Conservation (phyloP, 208 protist genomes). For the Endotrypanum monterogeii region DNA sequence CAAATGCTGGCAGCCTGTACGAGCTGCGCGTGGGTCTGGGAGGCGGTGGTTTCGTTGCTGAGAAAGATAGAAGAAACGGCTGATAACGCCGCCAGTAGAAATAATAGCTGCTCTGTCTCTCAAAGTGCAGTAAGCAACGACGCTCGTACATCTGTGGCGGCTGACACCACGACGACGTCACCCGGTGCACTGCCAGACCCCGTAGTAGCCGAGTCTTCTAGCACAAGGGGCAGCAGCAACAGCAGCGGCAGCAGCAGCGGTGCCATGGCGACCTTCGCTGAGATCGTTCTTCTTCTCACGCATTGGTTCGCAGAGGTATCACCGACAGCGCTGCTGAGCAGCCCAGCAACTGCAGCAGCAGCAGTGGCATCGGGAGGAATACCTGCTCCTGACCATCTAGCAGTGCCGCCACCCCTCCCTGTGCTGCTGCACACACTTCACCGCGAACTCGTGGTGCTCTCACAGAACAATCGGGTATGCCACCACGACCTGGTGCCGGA, state of each 20-base stretch:
- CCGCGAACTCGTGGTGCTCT: constrained; percentile 9
- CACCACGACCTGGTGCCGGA: not conserved
- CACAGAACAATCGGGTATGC: constrained; percentile 3
- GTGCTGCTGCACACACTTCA: constrained; percentile 17
- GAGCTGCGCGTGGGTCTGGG: constrained; percentile 38
- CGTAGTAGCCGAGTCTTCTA: not conserved
- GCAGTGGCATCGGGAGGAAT: not conserved
- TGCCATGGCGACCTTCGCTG: constrained; percentile 6
- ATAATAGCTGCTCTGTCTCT: not conserved
- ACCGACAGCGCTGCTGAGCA: constrained; percentile 14
- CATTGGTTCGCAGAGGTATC: constrained; percentile 22
- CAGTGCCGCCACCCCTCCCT: constrained; percentile 11
- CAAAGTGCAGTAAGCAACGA: not conserved
- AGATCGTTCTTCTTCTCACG: constrained; percentile 11
- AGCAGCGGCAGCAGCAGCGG: constrained; percentile 3
- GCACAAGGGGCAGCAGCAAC: constrained; percentile 3
- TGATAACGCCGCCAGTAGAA: not conserved
- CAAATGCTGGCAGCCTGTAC: constrained; percentile 43
- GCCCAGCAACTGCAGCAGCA: not conserved
- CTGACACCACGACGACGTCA: not conserved
- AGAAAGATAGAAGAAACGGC: constrained; percentile 5
- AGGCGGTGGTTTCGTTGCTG: constrained; percentile 27
- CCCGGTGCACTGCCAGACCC: not conserved
- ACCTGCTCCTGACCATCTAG: not conserved
- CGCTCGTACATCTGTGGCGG: not conserved